Percentiles rank a stretch among this genome's conserved stretches.
phyloP scores from a whole-genome alignment of 768 basidiomycete species.

The Mrakia blollopis region DNA sequence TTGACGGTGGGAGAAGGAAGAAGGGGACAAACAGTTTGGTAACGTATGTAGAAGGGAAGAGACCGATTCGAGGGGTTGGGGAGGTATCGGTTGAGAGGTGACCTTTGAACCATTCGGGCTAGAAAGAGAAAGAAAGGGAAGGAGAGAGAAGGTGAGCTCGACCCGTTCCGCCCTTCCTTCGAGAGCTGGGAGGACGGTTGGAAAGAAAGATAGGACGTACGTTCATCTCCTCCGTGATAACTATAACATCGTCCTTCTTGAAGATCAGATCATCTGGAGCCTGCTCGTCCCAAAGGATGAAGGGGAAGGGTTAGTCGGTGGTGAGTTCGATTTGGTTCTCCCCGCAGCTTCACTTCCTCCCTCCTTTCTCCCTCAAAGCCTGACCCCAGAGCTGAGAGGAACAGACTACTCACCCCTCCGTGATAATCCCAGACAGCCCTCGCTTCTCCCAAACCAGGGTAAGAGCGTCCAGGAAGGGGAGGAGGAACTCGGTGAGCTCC shows the following conservation, averaged over 20 bases:
- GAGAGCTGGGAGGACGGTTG: neutral
- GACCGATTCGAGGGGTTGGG: slow-evolving; percentile 11
- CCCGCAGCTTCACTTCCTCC: no score
- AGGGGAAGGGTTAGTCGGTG: neutral
- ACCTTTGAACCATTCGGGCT: slow-evolving; percentile 29
- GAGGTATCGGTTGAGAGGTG: slow-evolving; percentile 3
- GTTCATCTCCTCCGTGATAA: slow-evolving; percentile 25
- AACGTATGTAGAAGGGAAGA: slow-evolving; percentile 25
- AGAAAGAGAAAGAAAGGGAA: no score
- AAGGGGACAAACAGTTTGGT: slow-evolving; percentile 19
- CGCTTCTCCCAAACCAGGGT: slow-evolving; percentile 7
- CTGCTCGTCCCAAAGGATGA: neutral
- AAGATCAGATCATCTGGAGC: slow-evolving; percentile 23
- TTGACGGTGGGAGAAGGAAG: neutral
- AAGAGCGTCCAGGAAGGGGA: neutral
- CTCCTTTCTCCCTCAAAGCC: no score
- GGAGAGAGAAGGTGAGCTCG: neutral
- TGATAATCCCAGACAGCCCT: slow-evolving; percentile 19
- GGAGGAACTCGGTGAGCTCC: slow-evolving; percentile 3
- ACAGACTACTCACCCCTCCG: neutral
- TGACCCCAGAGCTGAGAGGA: neutral
- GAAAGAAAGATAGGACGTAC: neutral
- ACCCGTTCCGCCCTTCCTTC: neutral
- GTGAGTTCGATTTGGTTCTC: slow-evolving; percentile 5
- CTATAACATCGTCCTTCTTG: slow-evolving; percentile 24